Conservation (phyloP, 768 basidiomycete genomes). For the Termitomyces sp. region DNA sequence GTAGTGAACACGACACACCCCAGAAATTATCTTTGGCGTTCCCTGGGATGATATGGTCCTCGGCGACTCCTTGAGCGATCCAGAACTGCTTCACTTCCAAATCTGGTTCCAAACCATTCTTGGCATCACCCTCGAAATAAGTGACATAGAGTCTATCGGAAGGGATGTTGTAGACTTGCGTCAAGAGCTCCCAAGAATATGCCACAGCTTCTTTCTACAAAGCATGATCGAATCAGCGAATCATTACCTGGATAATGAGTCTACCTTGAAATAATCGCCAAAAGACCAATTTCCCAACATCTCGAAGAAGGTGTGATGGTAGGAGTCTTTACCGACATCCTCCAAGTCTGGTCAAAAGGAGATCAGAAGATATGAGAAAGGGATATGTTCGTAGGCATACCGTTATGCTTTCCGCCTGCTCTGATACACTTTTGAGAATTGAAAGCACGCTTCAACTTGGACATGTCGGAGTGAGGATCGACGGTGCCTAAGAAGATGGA, state of each 20-base stretch:
- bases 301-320: conserved; percentile 98
- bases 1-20: conserved; percentile 49
- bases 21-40: conserved; percentile 99
- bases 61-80: conserved; percentile 83
- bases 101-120: conserved; percentile 82
- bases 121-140: conserved; percentile 94
- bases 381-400: conserved; percentile 29
- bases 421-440: conserved; percentile 99
- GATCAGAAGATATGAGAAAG: background rate
- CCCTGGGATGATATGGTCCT: conserved; percentile 89
- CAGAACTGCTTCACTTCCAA: conserved; percentile 83
- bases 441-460: conserved; percentile 88
- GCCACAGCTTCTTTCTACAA: conserved; percentile 83
- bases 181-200: conserved; percentile 94
- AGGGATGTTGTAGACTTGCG: conserved; percentile 81
- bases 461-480: conserved; percentile 89
- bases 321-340: conserved; percentile 98
- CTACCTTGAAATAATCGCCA: conserved; percentile 98
- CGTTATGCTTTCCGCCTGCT: conserved; percentile 98
- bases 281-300: conserved; percentile 99
- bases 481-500: conserved; percentile 96
- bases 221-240: conserved; percentile 1
- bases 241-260: conserved; percentile 9
- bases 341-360: conserved; percentile 67
- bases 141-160: conserved; percentile 93